Percentiles rank a stretch among this genome's conserved stretches.
Evolutionary conservation across 495 filamentous ascomycete species (phyloP).

Genomic region (Penicillium angulare): DNA sequence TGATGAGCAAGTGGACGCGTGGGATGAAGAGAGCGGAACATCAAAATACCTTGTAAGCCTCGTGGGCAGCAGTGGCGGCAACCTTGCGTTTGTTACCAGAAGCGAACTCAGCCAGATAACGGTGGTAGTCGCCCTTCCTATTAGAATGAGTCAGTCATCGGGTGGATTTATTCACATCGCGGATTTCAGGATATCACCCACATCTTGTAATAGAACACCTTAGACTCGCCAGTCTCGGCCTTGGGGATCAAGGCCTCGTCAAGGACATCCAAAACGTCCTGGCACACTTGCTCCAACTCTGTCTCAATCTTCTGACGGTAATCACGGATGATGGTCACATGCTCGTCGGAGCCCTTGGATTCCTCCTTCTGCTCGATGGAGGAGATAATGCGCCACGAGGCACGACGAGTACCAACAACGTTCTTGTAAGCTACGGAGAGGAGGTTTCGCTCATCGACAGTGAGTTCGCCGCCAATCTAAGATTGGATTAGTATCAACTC

Average conservation of each 20-base stretch:
- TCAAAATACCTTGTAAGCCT: slow-evolving; percentile 90
- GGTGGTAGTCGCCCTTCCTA: slow-evolving; percentile 99
- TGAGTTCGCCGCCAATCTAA: slow-evolving; percentile 84
- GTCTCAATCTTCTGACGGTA: slow-evolving; percentile 99
- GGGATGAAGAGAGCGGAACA: neutral
- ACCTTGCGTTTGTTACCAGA: slow-evolving; percentile 98
- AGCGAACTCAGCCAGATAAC: slow-evolving; percentile 98
- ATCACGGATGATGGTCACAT: slow-evolving; percentile 91
- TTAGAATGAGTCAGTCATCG: slow-evolving; percentile 17
- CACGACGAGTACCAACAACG: slow-evolving; percentile 96
- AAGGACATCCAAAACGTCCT: slow-evolving; percentile 96
- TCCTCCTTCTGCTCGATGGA: slow-evolving; percentile 99
- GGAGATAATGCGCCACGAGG: slow-evolving; percentile 99
- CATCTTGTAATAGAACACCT: slow-evolving; percentile 99
- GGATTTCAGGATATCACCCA: slow-evolving; percentile 43
- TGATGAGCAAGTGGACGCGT: neutral
- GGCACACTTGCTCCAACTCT: slow-evolving; percentile 97
- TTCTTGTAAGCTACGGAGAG: slow-evolving; percentile 99
- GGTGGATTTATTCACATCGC: neutral
- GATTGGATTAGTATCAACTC: slow-evolving; percentile 26
- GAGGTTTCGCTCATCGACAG: slow-evolving; percentile 98
- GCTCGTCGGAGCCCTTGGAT: slow-evolving; percentile 97
- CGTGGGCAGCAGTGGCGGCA: slow-evolving; percentile 92
- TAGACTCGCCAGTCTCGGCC: slow-evolving; percentile 96
- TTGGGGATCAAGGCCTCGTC: slow-evolving; percentile 96